These are phyloP conservation scores for Oryza nivara DNA, from an alignment of 176 grass and related monocot genomes.

Conservation along the genomic window DNA sequence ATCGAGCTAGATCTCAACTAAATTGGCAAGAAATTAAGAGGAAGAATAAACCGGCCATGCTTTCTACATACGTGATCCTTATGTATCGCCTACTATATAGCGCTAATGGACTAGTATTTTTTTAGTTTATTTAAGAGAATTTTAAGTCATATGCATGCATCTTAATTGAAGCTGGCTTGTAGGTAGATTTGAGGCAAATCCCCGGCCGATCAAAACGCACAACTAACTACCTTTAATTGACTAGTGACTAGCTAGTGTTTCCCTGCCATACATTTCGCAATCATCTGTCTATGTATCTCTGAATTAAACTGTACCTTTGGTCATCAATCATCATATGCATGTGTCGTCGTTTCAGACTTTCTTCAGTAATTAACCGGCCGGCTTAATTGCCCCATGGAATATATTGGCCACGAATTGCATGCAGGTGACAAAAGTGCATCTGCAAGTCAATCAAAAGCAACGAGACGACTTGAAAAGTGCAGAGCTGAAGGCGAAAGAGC, in stretches of 20 bases:
- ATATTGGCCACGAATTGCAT: constrained; percentile 6
- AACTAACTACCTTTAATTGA: background rate
- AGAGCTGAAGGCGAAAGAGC: background rate
- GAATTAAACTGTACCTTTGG: background rate
- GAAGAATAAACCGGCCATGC: background rate
- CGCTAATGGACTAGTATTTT: background rate
- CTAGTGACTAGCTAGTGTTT: background rate
- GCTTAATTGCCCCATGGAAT: background rate
- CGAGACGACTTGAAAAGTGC: constrained; percentile 30
- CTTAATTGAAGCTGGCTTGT: background rate
- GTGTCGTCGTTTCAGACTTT: background rate
- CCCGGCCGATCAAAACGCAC: background rate
- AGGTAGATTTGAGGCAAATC: background rate
- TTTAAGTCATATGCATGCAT: background rate
- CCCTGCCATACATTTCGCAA: constrained; percentile 10
- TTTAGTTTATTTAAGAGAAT: too few relatives aligned
- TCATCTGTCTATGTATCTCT: background rate
- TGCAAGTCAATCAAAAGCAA: constrained; percentile 16
- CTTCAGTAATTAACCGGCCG: background rate
- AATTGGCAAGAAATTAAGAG: background rate
- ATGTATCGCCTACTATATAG: background rate
- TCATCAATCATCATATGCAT: background rate
- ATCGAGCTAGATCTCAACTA: background rate
- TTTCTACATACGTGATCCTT: background rate
- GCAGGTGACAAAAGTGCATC: background rate